phyloP scores from a whole-genome alignment of 345 rosid species.

The Eucalyptus rudis region DNA sequence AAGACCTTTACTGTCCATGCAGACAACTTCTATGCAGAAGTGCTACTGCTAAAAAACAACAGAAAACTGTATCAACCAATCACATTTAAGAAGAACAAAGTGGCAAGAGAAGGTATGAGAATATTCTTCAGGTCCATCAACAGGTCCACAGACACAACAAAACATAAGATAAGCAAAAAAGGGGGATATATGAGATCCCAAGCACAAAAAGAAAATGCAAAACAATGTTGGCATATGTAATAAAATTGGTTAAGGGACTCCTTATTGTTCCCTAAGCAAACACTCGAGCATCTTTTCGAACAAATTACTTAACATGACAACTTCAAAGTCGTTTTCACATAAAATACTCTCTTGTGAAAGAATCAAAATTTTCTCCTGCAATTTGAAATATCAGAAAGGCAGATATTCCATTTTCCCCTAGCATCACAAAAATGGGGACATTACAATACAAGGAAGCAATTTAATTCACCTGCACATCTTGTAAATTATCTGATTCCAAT shows the following conservation, averaged over 20 bases:
- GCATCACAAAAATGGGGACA: not conserved
- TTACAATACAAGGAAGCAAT: not conserved
- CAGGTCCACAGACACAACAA: not conserved
- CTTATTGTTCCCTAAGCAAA: not conserved
- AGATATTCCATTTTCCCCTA: not conserved
- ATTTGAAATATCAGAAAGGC: not conserved
- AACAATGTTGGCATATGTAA: not conserved
- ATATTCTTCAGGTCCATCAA: not conserved
- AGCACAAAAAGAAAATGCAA: not conserved
- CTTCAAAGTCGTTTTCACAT: not conserved
- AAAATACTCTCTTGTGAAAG: not conserved
- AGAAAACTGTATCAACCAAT: not conserved
- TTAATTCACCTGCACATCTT: constrained; percentile 76
- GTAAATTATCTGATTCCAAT: constrained; percentile 70
- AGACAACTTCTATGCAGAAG: not conserved
- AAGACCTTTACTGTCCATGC: not conserved
- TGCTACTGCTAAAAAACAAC: not conserved
- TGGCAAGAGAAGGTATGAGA: not conserved
- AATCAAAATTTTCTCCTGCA: not conserved
- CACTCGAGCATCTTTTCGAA: not conserved
- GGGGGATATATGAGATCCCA: not conserved
- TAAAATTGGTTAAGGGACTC: not conserved
- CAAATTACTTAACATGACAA: not conserved
- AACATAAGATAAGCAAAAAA: not conserved
- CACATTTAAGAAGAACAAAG: not conserved